Evolutionary conservation across 202 grass and related monocot species (phyloP).

Genomic region (Elaeis oleifera): DNA sequence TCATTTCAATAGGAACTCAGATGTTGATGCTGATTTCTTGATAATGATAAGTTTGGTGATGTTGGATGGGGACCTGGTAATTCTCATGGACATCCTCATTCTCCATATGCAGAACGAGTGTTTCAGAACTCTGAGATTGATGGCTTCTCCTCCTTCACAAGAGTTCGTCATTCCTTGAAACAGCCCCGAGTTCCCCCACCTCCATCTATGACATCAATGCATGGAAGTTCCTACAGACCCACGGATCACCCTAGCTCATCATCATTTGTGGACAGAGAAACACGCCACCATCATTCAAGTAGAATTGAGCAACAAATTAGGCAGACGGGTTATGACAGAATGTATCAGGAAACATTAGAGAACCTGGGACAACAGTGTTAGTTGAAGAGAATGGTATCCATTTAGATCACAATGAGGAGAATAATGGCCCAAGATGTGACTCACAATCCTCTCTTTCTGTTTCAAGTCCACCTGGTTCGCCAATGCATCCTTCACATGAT

Average conservation of each 20-base stretch:
- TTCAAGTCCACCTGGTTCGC: constrained; percentile 81
- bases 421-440: constrained; percentile 44
- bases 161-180: constrained; percentile 45
- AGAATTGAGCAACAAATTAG: constrained; percentile 49
- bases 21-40: constrained; percentile 49
- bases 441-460: constrained; percentile 85
- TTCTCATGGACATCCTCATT: constrained; percentile 41
- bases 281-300: constrained; percentile 18
- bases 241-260: constrained; percentile 36
- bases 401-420: constrained; percentile 49
- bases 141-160: constrained; percentile 61
- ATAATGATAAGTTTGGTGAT: constrained; percentile 59
- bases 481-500: constrained; percentile 68
- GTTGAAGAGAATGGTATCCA: constrained; percentile 34
- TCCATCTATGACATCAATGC: constrained; percentile 42
- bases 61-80: constrained; percentile 41
- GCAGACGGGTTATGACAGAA: constrained; percentile 40
- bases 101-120: constrained; percentile 48
- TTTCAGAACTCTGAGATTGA: constrained; percentile 42
- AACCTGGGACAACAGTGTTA: constrained; percentile 15
- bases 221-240: constrained; percentile 36
- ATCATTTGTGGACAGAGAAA: constrained; percentile 34
- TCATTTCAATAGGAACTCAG: constrained; percentile 47
- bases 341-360: constrained; percentile 53
- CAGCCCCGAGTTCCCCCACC: constrained; percentile 71